A percentile compares a stretch with the other conserved stretches of the same genome.
phyloP scores from a whole-genome alignment of 768 basidiomycete genomes.

The Mycena filopes region DNA sequence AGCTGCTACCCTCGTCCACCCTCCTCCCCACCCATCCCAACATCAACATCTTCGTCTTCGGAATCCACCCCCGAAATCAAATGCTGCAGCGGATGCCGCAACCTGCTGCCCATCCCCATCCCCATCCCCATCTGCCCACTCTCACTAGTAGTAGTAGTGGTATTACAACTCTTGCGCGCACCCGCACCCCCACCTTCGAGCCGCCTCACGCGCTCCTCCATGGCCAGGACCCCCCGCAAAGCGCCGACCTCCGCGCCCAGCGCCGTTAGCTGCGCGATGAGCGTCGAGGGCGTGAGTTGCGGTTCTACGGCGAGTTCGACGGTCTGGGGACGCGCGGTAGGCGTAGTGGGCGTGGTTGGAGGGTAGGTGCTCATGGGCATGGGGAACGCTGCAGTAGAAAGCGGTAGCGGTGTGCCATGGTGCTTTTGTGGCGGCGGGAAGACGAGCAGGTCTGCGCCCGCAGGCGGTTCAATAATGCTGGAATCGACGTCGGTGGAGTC shows the following conservation, averaged over 20 bases:
- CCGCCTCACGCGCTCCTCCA: background rate
- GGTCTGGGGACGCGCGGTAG: background rate
- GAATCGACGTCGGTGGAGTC: too few species aligned
- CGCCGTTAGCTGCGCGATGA: background rate
- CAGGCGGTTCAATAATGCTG: too few species aligned
- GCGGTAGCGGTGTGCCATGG: too few species aligned
- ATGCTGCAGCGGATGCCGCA: slow-evolving; percentile 4
- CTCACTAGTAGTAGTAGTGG: too few species aligned
- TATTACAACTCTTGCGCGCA: too few species aligned
- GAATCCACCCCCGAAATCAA: background rate
- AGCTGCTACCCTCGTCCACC: too few species aligned
- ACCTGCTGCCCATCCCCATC: background rate
- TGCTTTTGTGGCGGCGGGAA: too few species aligned
- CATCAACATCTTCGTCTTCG: background rate
- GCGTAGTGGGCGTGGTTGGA: too few species aligned
- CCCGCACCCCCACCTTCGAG: background rate
- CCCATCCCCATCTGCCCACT: background rate
- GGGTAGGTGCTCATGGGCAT: too few species aligned
- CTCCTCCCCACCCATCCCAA: background rate
- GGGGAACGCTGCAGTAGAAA: too few species aligned
- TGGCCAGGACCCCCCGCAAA: background rate
- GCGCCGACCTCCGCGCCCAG: slow-evolving; percentile 10
- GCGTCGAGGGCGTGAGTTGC: too few species aligned
- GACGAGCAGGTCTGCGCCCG: too few species aligned
- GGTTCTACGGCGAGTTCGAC: background rate